phyloP scores from a whole-genome alignment of 305 asterid genomes.

The Vinca major region DNA sequence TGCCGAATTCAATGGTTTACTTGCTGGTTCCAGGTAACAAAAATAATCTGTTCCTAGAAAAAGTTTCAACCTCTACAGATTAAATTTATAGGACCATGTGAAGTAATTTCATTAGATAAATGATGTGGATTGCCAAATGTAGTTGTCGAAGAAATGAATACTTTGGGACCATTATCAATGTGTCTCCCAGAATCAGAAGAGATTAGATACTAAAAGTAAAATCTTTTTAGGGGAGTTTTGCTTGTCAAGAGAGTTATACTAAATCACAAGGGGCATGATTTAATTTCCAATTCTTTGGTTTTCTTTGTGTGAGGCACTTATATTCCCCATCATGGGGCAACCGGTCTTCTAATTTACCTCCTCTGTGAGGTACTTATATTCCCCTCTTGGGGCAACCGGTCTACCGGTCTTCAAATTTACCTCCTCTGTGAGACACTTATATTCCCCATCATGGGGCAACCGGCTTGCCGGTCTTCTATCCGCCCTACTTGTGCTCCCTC shows the following conservation, averaged over 20 bases:
- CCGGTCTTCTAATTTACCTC: too few species aligned
- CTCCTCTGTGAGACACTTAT: too few species aligned
- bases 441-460: too few species aligned
- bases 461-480: too few species aligned
- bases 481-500: too few species aligned
- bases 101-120: neutral
- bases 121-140: neutral
- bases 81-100: neutral
- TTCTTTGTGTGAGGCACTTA: too few species aligned
- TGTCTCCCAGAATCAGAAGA: neutral
- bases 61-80: neutral
- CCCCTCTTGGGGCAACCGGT: too few species aligned
- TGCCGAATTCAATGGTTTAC: constrained; percentile 81
- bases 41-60: neutral
- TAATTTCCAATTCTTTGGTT: too few species aligned
- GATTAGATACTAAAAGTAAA: neutral
- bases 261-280: too few species aligned
- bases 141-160: neutral
- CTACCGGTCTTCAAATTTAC: too few species aligned
- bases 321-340: too few species aligned
- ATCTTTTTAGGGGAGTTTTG: neutral
- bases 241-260: neutral
- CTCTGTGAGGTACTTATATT: too few species aligned
- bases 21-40: constrained; percentile 89
- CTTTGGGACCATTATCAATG: neutral